Base-by-base conservation (phyloP, 176 grass and related monocot genomes). In the Elaeis guineensis region DNA sequence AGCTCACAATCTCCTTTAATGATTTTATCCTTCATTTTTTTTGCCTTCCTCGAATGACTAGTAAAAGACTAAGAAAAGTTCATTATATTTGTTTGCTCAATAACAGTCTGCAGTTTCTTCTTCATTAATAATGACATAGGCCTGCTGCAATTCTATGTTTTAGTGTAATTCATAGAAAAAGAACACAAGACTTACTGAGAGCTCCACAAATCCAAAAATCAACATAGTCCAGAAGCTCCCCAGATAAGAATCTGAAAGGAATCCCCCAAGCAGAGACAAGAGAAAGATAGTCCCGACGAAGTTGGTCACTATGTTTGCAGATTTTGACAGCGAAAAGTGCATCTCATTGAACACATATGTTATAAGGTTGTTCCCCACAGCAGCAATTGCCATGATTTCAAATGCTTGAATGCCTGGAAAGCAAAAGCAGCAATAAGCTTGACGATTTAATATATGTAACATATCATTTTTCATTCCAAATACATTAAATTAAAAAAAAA, bases 311-410 rank as follows among this genome's bases (percentile, higher is more conserved):
- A 88, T 78, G 74, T 97, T 97, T 59, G 87, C 92, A 58, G 87
- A 89, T 80, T 88, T 59, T 55, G 92, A 82, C 51, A 97, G 72
- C 65, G 80, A 64, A 73, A 91, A 88, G 74, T 97, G 87, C 87
- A 97, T 97, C 72, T 91, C 92, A 58, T 89, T 86, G 58, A 91
- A 97, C 50, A 91, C 92, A 85, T 97, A 97, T n/a, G 92, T 97
- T 73, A 97, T 91, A 0, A 97, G 83, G 67, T 91, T 97, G 78
- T 97, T 97, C 48, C 92, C 92, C 76, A 97, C 92, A 57, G 92
- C 87, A 69, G 92, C 92, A 61, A 91, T 97, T 51, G 84, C 84
- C 87, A 91, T 97, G 81, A 97, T 97, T 71, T 97, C 92, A 63
- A 97, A 85, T 56, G 75, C 83, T 78, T 97, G 92, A 56, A 91